Percentiles rank a stretch among this genome's conserved stretches.
phyloP scores from a whole-genome alignment of 2,329 filamentous ascomycete genomes.

The Fusarium setosum region DNA sequence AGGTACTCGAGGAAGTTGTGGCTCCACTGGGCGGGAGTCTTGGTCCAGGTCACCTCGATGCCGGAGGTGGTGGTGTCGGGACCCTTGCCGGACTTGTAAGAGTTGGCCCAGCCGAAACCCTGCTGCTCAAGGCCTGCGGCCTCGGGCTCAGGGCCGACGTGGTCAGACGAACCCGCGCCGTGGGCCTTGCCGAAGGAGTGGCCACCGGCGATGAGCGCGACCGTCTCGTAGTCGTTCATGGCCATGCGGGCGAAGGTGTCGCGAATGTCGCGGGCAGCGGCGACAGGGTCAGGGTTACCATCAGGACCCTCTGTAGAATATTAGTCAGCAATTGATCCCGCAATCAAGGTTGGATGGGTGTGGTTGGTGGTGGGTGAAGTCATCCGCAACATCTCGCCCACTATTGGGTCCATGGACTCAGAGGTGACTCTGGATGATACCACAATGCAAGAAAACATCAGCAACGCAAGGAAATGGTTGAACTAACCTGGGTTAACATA shows the following conservation, averaged over 20 bases:
- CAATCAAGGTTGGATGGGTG: not conserved
- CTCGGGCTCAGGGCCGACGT: constrained; percentile 76
- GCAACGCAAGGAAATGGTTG: not conserved
- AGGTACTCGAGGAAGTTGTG: constrained; percentile 81
- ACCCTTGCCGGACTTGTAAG: constrained; percentile 73
- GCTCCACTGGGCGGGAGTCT: constrained; percentile 74
- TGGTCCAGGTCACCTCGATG: constrained; percentile 84
- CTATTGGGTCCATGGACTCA: not conserved
- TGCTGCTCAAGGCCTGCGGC: constrained; percentile 72
- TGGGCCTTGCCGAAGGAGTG: constrained; percentile 89
- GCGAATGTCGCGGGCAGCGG: constrained; percentile 77
- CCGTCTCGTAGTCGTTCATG: constrained; percentile 86
- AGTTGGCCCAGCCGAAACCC: constrained; percentile 79
- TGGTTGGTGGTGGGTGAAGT: not conserved
- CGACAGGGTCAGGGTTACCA: constrained; percentile 75
- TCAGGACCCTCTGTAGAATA: constrained; percentile 72
- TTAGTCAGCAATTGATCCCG: not conserved
- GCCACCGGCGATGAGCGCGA: constrained; percentile 80
- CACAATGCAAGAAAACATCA: not conserved
- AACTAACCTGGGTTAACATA: constrained; percentile 74
- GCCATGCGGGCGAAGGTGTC: constrained; percentile 82
- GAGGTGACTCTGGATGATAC: not conserved
- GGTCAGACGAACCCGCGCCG: constrained; percentile 56
- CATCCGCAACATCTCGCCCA: not conserved
- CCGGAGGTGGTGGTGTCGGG: constrained; percentile 79